phyloP scores from a whole-genome alignment of 2,329 filamentous ascomycete genomes.

The Boeremia exigua region DNA sequence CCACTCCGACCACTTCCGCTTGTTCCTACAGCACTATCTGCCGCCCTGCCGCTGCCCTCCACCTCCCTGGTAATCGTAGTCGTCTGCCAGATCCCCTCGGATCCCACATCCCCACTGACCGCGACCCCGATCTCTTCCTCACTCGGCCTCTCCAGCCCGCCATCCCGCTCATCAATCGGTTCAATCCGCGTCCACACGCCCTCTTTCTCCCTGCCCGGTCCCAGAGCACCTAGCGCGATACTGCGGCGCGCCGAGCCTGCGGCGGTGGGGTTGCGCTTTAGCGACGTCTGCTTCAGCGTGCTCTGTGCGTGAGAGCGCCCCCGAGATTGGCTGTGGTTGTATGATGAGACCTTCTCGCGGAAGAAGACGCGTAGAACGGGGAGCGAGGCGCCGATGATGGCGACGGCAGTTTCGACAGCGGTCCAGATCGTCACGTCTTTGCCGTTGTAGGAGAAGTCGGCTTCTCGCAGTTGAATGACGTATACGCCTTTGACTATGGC shows the following conservation, averaged over 20 bases:
- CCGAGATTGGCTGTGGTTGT: constrained; percentile 5
- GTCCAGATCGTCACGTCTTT: constrained; percentile 42
- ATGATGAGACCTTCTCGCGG: constrained; percentile 30
- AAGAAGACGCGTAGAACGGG: constrained; percentile 42
- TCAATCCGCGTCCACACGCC: constrained; percentile 11
- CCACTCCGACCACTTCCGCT: neutral
- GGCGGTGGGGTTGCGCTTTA: neutral
- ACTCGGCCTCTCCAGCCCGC: neutral
- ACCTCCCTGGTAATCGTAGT: constrained; percentile 1
- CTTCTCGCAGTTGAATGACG: constrained; percentile 28
- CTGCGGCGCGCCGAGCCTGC: neutral
- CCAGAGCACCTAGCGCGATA: neutral
- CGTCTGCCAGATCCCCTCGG: constrained; percentile 10
- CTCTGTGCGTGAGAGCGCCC: neutral
- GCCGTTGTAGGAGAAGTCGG: constrained; percentile 39
- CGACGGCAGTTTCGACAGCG: constrained; percentile 36
- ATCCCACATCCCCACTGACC: neutral
- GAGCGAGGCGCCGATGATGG: constrained; percentile 38
- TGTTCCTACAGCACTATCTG: neutral
- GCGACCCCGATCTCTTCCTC: constrained; percentile 8
- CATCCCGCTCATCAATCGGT: constrained; percentile 4
- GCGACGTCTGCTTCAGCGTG: neutral
- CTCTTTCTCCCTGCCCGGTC: neutral
- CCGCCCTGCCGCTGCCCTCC: neutral
- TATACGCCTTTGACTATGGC: constrained; percentile 37